A percentile compares a stretch with the other conserved stretches of the same genome.
Conservation (phyloP, 192 early-diverging fungal species). For the Umbelopsis sp. region DNA sequence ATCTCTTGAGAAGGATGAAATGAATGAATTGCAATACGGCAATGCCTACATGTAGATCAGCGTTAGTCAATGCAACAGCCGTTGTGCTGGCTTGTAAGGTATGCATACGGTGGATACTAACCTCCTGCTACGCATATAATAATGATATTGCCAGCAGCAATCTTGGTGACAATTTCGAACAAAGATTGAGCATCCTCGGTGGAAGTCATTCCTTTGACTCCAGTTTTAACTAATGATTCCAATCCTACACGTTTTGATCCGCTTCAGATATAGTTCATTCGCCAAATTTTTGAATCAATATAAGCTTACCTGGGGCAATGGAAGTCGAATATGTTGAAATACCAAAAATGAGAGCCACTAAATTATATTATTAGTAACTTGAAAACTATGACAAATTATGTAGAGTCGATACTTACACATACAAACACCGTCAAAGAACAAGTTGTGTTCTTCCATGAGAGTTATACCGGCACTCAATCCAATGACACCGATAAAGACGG, state of each 20-base stretch:
- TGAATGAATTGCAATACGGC: neutral
- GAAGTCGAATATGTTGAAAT: conserved; percentile 32
- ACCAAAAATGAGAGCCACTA: conserved; percentile 32
- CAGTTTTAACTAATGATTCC: conserved; percentile 1
- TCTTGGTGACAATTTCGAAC: conserved; percentile 22
- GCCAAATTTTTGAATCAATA: too few species aligned
- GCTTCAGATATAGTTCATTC: neutral
- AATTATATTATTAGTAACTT: neutral
- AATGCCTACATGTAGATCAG: neutral
- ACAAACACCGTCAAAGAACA: conserved; percentile 1
- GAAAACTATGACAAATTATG: neutral
- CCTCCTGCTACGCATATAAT: neutral
- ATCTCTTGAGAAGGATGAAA: neutral
- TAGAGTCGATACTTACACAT: neutral
- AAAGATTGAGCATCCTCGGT: neutral
- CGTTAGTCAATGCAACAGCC: neutral
- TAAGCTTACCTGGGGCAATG: conserved; percentile 28
- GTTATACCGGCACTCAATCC: conserved; percentile 12
- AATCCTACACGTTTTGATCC: neutral
- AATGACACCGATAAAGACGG: neutral
- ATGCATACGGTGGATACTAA: neutral
- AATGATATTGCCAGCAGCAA: conserved; percentile 34
- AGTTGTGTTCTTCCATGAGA: conserved; percentile 1
- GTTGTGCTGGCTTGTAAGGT: too few species aligned
- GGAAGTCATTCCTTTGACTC: conserved; percentile 1